Conservation (phyloP, 176 grass and related monocot species). For the Carex scoparia region DNA sequence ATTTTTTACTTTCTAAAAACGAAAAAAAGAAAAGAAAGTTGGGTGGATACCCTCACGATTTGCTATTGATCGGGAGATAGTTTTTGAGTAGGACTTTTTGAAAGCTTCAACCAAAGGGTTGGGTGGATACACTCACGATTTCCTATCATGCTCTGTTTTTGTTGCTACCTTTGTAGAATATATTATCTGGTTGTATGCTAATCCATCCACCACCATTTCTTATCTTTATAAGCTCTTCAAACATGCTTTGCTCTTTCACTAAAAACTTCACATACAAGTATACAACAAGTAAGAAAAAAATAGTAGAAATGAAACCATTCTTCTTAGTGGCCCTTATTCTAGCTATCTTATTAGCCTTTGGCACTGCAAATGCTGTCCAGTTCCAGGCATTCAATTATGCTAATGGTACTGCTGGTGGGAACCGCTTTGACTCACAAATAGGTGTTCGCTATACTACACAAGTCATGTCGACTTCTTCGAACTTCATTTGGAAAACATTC, state of each 20-base stretch:
- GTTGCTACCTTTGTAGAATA: too few relatives aligned
- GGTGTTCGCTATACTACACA: slow-evolving; percentile 37
- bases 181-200: neutral
- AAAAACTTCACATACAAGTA: neutral
- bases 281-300: neutral
- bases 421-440: slow-evolving; percentile 42
- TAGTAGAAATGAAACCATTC: slow-evolving; percentile 16
- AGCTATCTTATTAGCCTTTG: neutral
- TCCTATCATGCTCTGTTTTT: too few relatives aligned
- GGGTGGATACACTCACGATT: too few relatives aligned
- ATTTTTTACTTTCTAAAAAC: too few relatives aligned
- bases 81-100: too few relatives aligned
- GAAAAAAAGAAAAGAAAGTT: too few relatives aligned
- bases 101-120: too few relatives aligned
- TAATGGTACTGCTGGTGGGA: slow-evolving; percentile 37
- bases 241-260: neutral
- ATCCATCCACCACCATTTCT: neutral
- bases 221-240: neutral
- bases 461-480: slow-evolving; percentile 42
- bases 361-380: slow-evolving; percentile 30
- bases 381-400: slow-evolving; percentile 46
- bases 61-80: too few relatives aligned
- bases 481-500: slow-evolving; percentile 47
- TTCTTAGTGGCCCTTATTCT: slow-evolving; percentile 3
- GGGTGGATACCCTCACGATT: too few relatives aligned